Percentiles rank a stretch among this genome's conserved stretches.
These are phyloP conservation scores for Multifurca ochricompacta DNA, from an alignment of 768 basidiomycete species.

Conservation along the genomic window DNA sequence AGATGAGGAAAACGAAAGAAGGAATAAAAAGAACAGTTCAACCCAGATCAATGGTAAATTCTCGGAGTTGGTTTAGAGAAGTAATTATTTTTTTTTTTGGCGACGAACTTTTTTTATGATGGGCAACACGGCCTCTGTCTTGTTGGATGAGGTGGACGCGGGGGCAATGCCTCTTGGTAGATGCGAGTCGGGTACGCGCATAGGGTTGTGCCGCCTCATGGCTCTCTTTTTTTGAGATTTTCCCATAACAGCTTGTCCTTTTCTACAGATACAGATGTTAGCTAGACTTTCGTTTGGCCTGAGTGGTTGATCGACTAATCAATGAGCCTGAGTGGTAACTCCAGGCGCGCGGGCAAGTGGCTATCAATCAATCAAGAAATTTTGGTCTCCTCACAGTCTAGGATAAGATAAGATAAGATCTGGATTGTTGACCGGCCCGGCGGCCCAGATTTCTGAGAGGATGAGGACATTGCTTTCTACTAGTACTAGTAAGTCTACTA, in stretches of 20 bases:
- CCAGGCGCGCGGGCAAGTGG: no score
- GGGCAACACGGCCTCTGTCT: constrained; percentile 73
- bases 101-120: constrained; percentile 88
- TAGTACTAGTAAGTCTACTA: no score
- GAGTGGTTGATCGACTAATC: background rate
- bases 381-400: no score
- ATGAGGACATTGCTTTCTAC: no score
- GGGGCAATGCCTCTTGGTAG: constrained; percentile 74
- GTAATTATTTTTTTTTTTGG: no score
- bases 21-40: background rate
- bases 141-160: constrained; percentile 64
- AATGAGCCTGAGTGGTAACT: no score
- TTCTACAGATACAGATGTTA: no score
- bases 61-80: constrained; percentile 11
- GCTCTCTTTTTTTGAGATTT: constrained; percentile 85
- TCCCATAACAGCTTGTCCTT: constrained; percentile 55
- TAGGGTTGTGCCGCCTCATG: constrained; percentile 86
- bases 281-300: no score
- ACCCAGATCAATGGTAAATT: background rate
- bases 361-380: no score
- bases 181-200: constrained; percentile 91
- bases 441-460: no score
- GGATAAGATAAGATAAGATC: background rate
- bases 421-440: background rate
- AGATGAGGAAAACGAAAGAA: background rate